These are phyloP conservation scores for Calocybe gangraenosa DNA, from an alignment of 768 basidiomycete species.

Conservation along the genomic window DNA sequence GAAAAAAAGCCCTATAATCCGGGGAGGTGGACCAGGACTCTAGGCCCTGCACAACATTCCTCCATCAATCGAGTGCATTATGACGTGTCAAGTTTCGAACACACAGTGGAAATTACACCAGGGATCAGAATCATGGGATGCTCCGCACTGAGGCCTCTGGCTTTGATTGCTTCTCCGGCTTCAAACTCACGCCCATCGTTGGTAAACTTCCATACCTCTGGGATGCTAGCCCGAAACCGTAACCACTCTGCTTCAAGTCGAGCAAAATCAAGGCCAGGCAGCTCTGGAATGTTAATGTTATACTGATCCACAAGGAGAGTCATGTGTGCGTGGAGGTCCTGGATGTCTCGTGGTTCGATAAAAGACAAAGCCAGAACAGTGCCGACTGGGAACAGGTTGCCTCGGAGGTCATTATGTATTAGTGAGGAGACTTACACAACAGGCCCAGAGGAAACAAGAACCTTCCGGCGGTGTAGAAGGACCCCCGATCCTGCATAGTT, in stretches of 20 bases:
- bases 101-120: conserved; percentile 83
- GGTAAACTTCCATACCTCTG: conserved; percentile 79
- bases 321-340: conserved; percentile 66
- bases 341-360: conserved; percentile 62
- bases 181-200: conserved; percentile 79
- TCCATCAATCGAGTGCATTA: background rate
- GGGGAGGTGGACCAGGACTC: conserved; percentile 93
- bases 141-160: conserved; percentile 59
- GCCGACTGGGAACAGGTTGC: conserved; percentile 45
- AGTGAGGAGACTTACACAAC: conserved; percentile 34
- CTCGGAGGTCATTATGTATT: conserved; percentile 3
- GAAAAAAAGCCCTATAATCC: conserved; percentile 84
- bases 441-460: conserved; percentile 75
- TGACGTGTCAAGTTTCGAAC: conserved; percentile 16
- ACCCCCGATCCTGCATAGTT: conserved; percentile 15
- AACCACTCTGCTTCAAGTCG: conserved; percentile 71
- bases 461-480: conserved; percentile 34
- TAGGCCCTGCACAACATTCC: conserved; percentile 46
- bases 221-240: conserved; percentile 60
- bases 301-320: conserved; percentile 65
- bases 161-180: conserved; percentile 66
- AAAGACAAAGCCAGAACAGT: conserved; percentile 58
- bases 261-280: conserved; percentile 65
- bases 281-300: conserved; percentile 58
- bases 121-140: conserved; percentile 86